Evolutionary conservation across 163 green algal species (phyloP).

Genomic region (Chlamydomonas reinhardtii): DNA sequence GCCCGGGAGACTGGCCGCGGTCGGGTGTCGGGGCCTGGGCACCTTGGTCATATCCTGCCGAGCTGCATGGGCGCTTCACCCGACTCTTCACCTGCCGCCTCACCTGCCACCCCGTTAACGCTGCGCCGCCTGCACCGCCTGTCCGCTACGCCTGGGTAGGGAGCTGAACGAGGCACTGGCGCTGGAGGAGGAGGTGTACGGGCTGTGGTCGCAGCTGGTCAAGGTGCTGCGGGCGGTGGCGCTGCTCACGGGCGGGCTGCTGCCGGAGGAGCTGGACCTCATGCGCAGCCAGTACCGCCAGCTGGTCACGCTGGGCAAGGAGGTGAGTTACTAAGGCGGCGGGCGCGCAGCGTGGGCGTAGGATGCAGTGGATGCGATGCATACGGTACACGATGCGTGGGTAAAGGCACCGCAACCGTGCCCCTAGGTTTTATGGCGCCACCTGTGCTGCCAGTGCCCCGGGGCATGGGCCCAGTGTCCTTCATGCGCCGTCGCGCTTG

Average conservation of each 20-base stretch:
- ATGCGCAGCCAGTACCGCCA: constrained; percentile 9
- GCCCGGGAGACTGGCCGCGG: too few species aligned
- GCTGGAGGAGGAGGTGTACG: not conserved
- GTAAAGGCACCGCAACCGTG: too few species aligned
- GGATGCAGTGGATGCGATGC: too few species aligned
- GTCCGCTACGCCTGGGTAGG: not conserved
- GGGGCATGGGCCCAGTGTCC: too few species aligned
- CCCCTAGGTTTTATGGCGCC: too few species aligned
- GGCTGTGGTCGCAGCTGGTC: not conserved
- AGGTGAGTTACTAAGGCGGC: not conserved
- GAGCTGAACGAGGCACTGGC: constrained; percentile 11
- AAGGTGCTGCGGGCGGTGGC: not conserved
- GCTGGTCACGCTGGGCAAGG: constrained; percentile 28
- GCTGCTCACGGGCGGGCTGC: not conserved
- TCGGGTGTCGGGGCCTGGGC: too few species aligned
- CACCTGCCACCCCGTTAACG: not conserved
- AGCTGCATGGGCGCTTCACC: not conserved
- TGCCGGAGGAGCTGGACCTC: not conserved
- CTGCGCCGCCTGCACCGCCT: too few species aligned
- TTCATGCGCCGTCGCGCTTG: too few species aligned
- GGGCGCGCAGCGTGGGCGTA: not conserved
- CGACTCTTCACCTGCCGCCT: too few species aligned
- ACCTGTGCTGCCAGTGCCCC: too few species aligned
- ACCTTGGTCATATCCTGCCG: not conserved
- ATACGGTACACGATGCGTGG: too few species aligned